Conservation (phyloP, 495 filamentous ascomycete species). For the Aspergillus nanangensis region DNA sequence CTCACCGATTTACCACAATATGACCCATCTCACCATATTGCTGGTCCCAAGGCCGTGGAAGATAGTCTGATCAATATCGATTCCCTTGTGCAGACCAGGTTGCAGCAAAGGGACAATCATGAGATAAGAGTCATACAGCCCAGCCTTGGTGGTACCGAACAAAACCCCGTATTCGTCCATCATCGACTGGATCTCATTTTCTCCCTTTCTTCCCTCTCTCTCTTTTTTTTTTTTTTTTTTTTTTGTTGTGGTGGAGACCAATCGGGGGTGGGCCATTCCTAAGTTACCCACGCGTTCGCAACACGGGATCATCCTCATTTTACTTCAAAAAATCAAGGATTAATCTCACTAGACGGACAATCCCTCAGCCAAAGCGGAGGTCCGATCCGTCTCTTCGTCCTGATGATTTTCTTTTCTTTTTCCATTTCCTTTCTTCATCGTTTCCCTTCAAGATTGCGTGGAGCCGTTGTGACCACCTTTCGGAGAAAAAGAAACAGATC, state of each 20-base stretch:
- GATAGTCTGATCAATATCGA: no score
- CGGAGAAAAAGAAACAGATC: no score
- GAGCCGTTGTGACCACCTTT: no score
- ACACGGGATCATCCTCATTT: conserved; percentile 14
- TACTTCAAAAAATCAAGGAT: conserved; percentile 4
- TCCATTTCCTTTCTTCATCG: neutral
- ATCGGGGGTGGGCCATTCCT: conserved; percentile 11
- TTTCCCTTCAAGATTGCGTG: neutral
- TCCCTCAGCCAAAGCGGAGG: neutral
- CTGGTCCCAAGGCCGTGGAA: no score
- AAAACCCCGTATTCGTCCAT: no score
- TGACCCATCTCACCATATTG: neutral
- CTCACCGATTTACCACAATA: no score
- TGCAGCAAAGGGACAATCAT: no score
- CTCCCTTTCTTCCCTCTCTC: neutral
- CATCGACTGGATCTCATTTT: neutral
- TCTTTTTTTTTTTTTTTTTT: neutral
- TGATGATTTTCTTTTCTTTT: neutral
- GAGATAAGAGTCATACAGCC: no score
- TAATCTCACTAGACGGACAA: neutral
- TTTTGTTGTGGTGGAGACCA: conserved; percentile 6
- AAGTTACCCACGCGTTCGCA: conserved; percentile 16
- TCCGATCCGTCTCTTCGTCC: neutral
- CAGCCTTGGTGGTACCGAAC: no score
- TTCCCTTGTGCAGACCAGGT: no score